Base-by-base conservation (phyloP, 805 yeast genomes). In the Monosporozyma yasuniensis region DNA sequence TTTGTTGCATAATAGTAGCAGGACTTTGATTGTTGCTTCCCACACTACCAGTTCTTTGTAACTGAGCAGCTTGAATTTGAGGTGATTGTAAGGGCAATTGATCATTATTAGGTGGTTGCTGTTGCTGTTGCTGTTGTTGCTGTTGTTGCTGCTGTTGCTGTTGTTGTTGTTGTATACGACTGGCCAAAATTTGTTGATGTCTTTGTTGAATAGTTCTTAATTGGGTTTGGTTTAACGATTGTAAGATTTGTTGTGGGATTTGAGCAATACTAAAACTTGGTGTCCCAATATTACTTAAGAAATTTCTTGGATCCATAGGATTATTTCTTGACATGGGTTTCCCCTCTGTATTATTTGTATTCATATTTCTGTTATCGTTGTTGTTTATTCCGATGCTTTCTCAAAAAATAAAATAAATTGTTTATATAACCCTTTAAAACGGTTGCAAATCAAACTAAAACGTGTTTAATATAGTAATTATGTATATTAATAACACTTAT, bases 161-260 rank as follows among this genome's bases (percentile, higher is more conserved):
- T 41, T 56, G 60, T 25, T 53, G 60, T 44, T 58, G 60, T 37
- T 57, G 66, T 8, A 64, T 58, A 12, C 69, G 56, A 44, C 52
- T 57, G 55, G 60, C 49, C 38, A 65, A 47, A 23, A 63, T 32
- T 48, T 64, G 69, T 41, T 65, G 68, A 50, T 65, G 69, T 47
- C 61, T 60, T 44, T 64, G 68, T 48, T 66, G 69, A 16, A 64
- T 64, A 59, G 62, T 56, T 44, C 60, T 66, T 25, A 64, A 50
- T 49, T 64, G 69, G n/a, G 55, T 60, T 38, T 63, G 65, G 1
- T 63, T 58, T 41, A 66, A 49, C 44, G 59, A 59, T 50, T 64
- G 68, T 14, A 64, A 48, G 23, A 66, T 55, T n/a, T 63, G 61
- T 12, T 58, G 61, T 22, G 70, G 69, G 35, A 65, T 60, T 46